A percentile compares a stretch with the other conserved stretches of the same genome.
phyloP scores from a whole-genome alignment of 257 asterid species.

The Ocimum tenuiflorum region DNA sequence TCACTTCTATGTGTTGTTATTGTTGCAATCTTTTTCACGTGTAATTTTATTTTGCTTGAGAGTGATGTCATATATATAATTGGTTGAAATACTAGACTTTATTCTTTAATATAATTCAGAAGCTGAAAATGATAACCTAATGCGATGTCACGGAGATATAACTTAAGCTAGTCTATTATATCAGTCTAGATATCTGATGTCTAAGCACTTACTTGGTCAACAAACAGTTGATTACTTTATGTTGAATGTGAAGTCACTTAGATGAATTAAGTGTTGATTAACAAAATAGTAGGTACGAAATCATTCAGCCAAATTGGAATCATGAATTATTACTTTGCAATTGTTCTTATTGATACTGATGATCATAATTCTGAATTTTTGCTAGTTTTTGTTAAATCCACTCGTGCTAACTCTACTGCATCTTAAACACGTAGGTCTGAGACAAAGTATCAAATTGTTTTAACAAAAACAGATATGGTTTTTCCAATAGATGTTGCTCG shows the following conservation, averaged over 20 bases:
- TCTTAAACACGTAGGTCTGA: slow-evolving; percentile 44
- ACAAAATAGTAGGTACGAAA: too few species aligned
- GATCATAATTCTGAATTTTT: not conserved
- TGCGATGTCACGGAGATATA: too few species aligned
- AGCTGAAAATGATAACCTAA: too few species aligned
- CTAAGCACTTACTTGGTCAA: too few species aligned
- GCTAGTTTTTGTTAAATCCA: not conserved
- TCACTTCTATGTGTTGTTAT: not conserved
- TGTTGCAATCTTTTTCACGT: not conserved
- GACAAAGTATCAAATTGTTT: slow-evolving; percentile 83
- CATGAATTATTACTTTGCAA: not conserved
- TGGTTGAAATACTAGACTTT: not conserved
- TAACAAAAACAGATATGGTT: slow-evolving; percentile 83
- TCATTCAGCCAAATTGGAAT: too few species aligned
- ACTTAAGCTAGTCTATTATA: too few species aligned
- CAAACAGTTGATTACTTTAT: too few species aligned
- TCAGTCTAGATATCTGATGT: too few species aligned
- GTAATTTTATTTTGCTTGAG: not conserved
- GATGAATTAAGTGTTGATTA: too few species aligned
- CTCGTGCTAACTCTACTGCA: not conserved
- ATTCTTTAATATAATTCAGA: too few species aligned
- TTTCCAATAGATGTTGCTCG: slow-evolving; percentile 94
- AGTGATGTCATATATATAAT: not conserved
- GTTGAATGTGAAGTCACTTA: too few species aligned
- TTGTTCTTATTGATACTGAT: not conserved